Percentiles rank a stretch among this genome's conserved stretches.
phyloP scores from a whole-genome alignment of 257 asterid genomes.

The Fraxinus anomala region DNA sequence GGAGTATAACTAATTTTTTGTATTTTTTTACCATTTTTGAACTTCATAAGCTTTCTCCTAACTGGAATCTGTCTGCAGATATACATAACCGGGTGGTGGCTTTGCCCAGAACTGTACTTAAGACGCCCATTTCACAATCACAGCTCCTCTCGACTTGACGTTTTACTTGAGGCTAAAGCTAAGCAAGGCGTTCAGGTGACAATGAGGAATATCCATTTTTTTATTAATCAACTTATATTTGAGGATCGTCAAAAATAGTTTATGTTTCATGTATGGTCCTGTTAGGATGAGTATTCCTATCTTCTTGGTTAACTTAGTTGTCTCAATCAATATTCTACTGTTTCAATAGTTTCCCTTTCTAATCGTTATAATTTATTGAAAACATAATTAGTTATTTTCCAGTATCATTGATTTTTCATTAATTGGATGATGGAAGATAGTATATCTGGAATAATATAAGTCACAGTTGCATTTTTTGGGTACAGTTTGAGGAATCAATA shows the following conservation, averaged over 20 bases:
- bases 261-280: not conserved
- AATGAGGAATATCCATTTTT: conserved; percentile 1
- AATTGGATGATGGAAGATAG: not conserved
- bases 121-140: conserved; percentile 77
- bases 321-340: not conserved
- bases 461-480: not conserved
- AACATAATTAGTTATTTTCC: not conserved
- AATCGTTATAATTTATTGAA: not conserved
- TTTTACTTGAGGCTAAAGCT: conserved; percentile 84
- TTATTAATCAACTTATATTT: not conserved
- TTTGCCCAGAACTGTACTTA: conserved; percentile 90
- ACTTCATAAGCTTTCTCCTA: conserved; percentile 26
- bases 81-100: conserved; percentile 98
- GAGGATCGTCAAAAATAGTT: conserved; percentile 1
- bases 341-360: not conserved
- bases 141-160: conserved; percentile 74
- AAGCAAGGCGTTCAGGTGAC: conserved; percentile 90
- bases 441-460: not conserved
- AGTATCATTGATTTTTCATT: not conserved
- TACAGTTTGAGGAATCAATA: not conserved
- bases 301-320: conserved; percentile 12
- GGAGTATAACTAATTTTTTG: conserved; percentile 8
- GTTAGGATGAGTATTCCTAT: not conserved
- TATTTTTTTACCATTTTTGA: conserved; percentile 18
- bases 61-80: conserved; percentile 49